phyloP scores from a whole-genome alignment of 23 red algal genomes.

The Gracilaria gracilis region DNA sequence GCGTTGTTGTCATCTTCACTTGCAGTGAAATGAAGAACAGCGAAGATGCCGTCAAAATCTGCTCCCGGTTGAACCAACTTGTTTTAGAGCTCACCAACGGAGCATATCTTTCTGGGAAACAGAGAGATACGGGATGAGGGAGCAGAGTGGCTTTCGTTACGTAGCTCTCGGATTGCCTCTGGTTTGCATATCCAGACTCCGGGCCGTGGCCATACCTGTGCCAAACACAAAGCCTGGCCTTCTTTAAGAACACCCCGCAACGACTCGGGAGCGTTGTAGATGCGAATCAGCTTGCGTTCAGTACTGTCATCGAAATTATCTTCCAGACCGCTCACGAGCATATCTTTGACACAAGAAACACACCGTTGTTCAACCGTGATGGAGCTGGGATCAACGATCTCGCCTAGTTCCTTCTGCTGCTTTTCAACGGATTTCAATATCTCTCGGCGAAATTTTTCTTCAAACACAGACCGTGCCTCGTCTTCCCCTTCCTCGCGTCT shows the following conservation, averaged over 20 bases:
- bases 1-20: background rate
- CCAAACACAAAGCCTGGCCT: constrained; percentile 24
- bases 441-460: constrained; percentile 48
- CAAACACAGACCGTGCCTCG: constrained; percentile 27
- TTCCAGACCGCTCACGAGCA: constrained; percentile 49
- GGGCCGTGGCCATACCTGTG: constrained; percentile 45
- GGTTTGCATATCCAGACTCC: constrained; percentile 41
- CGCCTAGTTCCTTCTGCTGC: background rate
- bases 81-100: constrained; percentile 25
- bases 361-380: constrained; percentile 1
- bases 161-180: constrained; percentile 2
- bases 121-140: background rate
- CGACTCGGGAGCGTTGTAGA: constrained; percentile 49
- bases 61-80: constrained; percentile 1
- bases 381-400: background rate
- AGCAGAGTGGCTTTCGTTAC: background rate
- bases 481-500: constrained; percentile 61
- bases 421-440: background rate
- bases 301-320: constrained; percentile 18
- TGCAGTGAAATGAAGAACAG: constrained; percentile 45
- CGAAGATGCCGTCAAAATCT: constrained; percentile 65
- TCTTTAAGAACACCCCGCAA: constrained; percentile 36
- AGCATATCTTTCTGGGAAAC: constrained; percentile 37
- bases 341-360: constrained; percentile 39
- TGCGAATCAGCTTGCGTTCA: constrained; percentile 62